Percentiles rank a stretch among this genome's conserved stretches.
Conservation (phyloP, 2,329 filamentous ascomycete species). For the Colletotrichum liaoningense region DNA sequence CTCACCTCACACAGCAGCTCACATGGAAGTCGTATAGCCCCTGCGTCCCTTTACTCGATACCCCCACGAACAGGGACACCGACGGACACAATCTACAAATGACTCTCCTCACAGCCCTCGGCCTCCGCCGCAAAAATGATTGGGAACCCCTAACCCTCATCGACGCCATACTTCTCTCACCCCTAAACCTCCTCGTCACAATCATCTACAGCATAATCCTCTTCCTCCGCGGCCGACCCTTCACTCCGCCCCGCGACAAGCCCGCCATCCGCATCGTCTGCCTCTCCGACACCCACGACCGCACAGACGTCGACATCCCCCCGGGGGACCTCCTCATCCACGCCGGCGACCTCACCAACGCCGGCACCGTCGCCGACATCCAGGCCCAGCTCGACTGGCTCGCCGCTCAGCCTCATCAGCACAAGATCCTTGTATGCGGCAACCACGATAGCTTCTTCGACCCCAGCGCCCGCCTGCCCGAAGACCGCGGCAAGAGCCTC, state of each 20-base stretch:
- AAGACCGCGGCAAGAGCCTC: slow-evolving; percentile 67
- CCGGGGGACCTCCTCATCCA: slow-evolving; percentile 89
- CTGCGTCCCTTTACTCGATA: neutral
- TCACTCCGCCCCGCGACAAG: slow-evolving; percentile 64
- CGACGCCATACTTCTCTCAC: slow-evolving; percentile 75
- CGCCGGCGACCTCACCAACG: slow-evolving; percentile 84
- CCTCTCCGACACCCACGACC: slow-evolving; percentile 88
- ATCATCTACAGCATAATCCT: slow-evolving; percentile 74
- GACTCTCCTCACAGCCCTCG: slow-evolving; percentile 57
- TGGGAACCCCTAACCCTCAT: slow-evolving; percentile 66
- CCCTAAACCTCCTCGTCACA: slow-evolving; percentile 72
- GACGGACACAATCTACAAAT: slow-evolving; percentile 42
- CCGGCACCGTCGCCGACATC: slow-evolving; percentile 78
- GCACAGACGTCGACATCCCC: slow-evolving; percentile 70
- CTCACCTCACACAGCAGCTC: slow-evolving; percentile 2
- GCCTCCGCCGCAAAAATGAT: slow-evolving; percentile 58
- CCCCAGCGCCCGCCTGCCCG: slow-evolving; percentile 65
- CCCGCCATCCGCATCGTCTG: slow-evolving; percentile 81
- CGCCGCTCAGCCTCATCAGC: slow-evolving; percentile 74
- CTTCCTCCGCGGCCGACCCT: slow-evolving; percentile 74
- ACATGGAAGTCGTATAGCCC: slow-evolving; percentile 18
- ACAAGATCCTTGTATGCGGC: slow-evolving; percentile 86
- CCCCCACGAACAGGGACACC: neutral
- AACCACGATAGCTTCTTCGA: slow-evolving; percentile 94
- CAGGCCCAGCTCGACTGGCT: slow-evolving; percentile 91